Evolutionary conservation across 192 early-diverging fungal species (phyloP).

Genomic region (Gigaspora rosea): DNA sequence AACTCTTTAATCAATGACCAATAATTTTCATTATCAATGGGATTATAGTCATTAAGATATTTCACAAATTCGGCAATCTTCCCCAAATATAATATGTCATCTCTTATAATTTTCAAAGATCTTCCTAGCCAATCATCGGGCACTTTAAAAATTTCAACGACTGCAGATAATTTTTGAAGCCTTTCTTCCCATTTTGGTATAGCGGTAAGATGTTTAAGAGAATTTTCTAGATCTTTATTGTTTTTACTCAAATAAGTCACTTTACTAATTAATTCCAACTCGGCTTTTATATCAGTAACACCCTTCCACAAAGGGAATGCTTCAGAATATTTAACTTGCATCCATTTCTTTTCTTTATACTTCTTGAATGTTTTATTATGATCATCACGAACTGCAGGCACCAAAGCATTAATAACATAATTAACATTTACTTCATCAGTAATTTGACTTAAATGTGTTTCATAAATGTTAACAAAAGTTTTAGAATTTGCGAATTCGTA

Average conservation of each 20-base stretch:
- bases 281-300: not conserved
- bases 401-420: not conserved
- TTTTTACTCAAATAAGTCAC: not conserved
- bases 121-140: not conserved
- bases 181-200: not conserved
- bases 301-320: not conserved
- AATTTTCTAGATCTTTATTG: not conserved
- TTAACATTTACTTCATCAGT: not conserved
- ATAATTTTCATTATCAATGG: conserved; percentile 4
- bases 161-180: not conserved
- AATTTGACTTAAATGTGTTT: not conserved
- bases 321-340: not conserved
- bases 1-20: conserved; percentile 26
- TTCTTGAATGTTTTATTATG: not conserved
- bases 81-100: not conserved
- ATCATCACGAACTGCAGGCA: not conserved
- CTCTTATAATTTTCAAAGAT: not conserved
- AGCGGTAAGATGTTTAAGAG: not conserved
- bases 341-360: not conserved
- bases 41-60: not conserved
- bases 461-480: not conserved
- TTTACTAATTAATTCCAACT: conserved; percentile 1
- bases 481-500: not conserved
- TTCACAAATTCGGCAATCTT: not conserved
- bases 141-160: not conserved